A percentile compares a stretch with the other conserved stretches of the same genome.
These are phyloP conservation scores for Blastomyces percursus DNA, from an alignment of 2,329 filamentous ascomycete species.

Conservation along the genomic window DNA sequence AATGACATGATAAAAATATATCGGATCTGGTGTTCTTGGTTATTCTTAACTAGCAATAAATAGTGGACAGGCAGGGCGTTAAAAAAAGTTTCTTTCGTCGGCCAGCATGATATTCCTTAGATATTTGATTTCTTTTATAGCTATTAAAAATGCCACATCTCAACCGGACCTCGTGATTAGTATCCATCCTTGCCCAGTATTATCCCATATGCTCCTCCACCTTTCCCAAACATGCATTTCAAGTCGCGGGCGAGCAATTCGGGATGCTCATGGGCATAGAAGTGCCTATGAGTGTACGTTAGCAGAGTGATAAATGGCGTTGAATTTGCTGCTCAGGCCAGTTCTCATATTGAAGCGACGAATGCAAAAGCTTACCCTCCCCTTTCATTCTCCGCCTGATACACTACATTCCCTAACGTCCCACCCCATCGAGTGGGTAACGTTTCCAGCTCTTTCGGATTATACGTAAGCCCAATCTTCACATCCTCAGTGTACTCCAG, in stretches of 20 bases:
- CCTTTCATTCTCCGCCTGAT: conserved; percentile 34
- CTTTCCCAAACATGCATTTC: conserved; percentile 38
- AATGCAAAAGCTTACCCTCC: conserved; percentile 27
- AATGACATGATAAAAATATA: not conserved
- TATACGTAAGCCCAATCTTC: conserved; percentile 43
- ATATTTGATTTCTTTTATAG: not conserved
- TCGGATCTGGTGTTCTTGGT: not conserved
- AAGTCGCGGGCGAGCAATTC: conserved; percentile 38
- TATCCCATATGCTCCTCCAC: conserved; percentile 27
- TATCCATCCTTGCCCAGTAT: conserved; percentile 29
- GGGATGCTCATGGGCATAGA: conserved; percentile 43
- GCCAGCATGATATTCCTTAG: not conserved
- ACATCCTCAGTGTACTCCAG: conserved; percentile 37
- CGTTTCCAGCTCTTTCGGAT: conserved; percentile 41
- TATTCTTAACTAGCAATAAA: not conserved
- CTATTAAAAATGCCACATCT: not conserved
- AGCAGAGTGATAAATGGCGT: not conserved
- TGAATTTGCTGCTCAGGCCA: not conserved
- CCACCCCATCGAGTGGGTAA: conserved; percentile 42
- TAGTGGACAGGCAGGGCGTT: not conserved
- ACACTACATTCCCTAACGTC: conserved; percentile 43
- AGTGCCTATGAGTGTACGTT: conserved; percentile 27
- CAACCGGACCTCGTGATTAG: not conserved
- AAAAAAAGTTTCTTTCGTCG: not conserved
- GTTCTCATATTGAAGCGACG: not conserved